Evolutionary conservation across 441 rosid genomes (phyloP).

Genomic region (Rhodomyrtus psidioides): DNA sequence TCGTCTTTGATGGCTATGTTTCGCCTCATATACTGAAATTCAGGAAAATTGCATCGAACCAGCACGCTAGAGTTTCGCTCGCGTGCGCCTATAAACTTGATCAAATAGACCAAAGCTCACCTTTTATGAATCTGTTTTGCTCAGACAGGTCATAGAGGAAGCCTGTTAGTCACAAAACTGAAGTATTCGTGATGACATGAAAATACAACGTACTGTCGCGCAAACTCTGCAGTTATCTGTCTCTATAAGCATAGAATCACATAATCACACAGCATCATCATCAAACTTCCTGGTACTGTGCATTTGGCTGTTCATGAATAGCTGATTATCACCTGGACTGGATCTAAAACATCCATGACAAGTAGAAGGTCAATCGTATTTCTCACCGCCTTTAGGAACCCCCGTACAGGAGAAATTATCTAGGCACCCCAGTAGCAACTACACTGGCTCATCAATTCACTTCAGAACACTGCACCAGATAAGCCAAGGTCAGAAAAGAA

Average conservation of each 20-base stretch:
- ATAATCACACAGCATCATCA: not conserved
- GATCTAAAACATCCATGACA: not conserved
- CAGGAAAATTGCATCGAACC: not conserved
- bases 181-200: not conserved
- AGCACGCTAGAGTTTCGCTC: not conserved
- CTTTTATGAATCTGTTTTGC: not conserved
- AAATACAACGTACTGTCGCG: not conserved
- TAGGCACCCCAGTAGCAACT: not conserved
- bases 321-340: not conserved
- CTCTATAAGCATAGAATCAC: not conserved
- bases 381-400: not conserved
- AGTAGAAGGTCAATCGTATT: not conserved
- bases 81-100: not conserved
- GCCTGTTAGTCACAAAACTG: not conserved
- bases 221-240: not conserved
- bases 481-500: not conserved
- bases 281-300: not conserved
- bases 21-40: not conserved
- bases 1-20: not conserved
- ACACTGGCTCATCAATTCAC: not conserved
- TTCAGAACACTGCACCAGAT: constrained; percentile 30
- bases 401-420: not conserved
- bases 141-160: not conserved
- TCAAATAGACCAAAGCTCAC: not conserved
- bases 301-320: not conserved